These are phyloP conservation scores for Spergularia azorica DNA, from an alignment of 179 eudicot genomes.

Conservation along the genomic window DNA sequence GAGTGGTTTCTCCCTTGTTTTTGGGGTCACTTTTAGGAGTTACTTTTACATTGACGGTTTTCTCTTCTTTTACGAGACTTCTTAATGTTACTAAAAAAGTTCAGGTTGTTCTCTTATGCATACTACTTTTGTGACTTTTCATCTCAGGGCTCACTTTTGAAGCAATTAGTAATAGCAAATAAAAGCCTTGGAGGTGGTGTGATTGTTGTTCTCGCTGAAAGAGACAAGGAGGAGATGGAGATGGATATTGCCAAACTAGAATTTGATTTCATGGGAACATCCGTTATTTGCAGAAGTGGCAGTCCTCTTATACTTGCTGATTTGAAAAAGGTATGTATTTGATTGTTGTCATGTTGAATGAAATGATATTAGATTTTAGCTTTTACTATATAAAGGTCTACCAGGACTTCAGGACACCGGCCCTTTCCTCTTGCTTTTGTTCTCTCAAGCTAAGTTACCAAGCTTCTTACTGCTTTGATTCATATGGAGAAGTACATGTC, in stretches of 20 bases:
- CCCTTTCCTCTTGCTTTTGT: too few relatives aligned
- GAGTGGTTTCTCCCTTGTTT: neutral
- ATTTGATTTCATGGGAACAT: constrained; percentile 92
- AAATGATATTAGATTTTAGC: too few relatives aligned
- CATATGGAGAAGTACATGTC: neutral
- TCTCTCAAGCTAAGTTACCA: too few relatives aligned
- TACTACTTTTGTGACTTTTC: neutral
- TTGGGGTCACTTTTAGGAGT: neutral
- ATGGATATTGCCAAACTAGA: constrained; percentile 86
- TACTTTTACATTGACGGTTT: neutral
- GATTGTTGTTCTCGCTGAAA: constrained; percentile 91
- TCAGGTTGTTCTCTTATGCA: neutral
- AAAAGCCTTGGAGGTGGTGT: constrained; percentile 95
- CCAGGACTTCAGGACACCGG: too few relatives aligned
- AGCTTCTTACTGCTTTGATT: neutral
- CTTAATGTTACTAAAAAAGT: neutral
- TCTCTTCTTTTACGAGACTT: neutral
- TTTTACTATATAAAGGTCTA: too few relatives aligned
- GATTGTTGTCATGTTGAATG: too few relatives aligned
- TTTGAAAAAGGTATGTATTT: constrained; percentile 64
- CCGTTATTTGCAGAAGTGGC: constrained; percentile 94
- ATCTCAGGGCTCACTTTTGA: constrained; percentile 85
- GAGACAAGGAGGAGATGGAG: constrained; percentile 98
- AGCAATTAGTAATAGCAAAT: constrained; percentile 93
- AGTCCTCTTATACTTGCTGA: constrained; percentile 98